Conservation (phyloP, 129 eudicot genomes). For the Kitagawia praeruptora region DNA sequence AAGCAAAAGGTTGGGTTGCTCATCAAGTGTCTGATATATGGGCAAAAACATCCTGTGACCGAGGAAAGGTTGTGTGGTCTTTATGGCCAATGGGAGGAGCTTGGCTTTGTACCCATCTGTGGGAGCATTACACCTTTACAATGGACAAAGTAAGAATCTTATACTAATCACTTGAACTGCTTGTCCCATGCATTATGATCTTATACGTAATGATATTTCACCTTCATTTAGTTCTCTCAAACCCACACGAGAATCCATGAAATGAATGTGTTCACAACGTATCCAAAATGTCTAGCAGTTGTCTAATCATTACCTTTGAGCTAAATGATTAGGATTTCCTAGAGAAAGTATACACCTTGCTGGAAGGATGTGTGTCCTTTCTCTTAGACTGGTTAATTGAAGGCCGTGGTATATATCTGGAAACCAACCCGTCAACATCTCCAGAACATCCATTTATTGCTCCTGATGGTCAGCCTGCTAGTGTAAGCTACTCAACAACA, state of each 20-base stretch:
- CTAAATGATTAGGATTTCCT: slow-evolving; percentile 37
- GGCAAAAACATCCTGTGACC: slow-evolving; percentile 89
- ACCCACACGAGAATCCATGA: not conserved
- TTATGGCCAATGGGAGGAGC: slow-evolving; percentile 98
- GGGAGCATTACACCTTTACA: slow-evolving; percentile 91
- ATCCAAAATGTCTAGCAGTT: not conserved
- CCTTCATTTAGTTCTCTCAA: not conserved
- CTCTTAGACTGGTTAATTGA: slow-evolving; percentile 82
- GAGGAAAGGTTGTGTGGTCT: slow-evolving; percentile 84
- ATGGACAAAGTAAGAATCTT: slow-evolving; percentile 56
- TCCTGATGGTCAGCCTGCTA: slow-evolving; percentile 79
- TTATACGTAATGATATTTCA: too few species aligned
- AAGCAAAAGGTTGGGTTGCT: slow-evolving; percentile 77
- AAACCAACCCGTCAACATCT: slow-evolving; percentile 92
- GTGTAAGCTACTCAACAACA: slow-evolving; percentile 89
- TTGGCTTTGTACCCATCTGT: slow-evolving; percentile 92
- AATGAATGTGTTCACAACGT: not conserved
- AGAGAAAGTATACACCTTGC: slow-evolving; percentile 56
- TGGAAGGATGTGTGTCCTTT: slow-evolving; percentile 67
- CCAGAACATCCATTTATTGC: slow-evolving; percentile 86
- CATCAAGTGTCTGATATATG: slow-evolving; percentile 92
- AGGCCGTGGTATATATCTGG: slow-evolving; percentile 53
- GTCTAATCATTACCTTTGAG: not conserved
- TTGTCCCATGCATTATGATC: not conserved
- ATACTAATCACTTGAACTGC: not conserved